Evolutionary conservation across 108 stramenopile genomes (phyloP).

Genomic region (Cyclostephanos tholiformis): DNA sequence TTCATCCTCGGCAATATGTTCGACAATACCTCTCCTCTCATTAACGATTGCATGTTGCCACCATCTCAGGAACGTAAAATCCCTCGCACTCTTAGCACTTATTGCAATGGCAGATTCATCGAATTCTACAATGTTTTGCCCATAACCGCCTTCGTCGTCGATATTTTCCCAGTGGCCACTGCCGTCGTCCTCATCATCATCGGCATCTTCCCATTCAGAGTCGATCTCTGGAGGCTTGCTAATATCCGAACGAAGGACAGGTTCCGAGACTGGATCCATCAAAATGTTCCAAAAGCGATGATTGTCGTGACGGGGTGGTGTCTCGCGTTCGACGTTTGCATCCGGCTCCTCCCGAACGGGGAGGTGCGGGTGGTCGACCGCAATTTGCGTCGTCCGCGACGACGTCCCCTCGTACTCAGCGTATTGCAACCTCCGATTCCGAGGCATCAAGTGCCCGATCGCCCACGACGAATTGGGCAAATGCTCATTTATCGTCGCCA

Average conservation of each 20-base stretch:
- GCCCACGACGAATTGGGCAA: slow-evolving; percentile 50
- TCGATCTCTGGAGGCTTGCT: neutral
- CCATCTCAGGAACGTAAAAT: slow-evolving; percentile 36
- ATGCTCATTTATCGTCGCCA: slow-evolving; percentile 23
- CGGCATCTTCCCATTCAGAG: neutral
- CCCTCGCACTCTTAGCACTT: slow-evolving; percentile 28
- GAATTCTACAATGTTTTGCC: neutral
- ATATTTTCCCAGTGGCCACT: neutral
- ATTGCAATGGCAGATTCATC: neutral
- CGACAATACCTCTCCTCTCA: slow-evolving; percentile 15
- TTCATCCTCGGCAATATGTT: neutral
- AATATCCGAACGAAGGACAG: neutral
- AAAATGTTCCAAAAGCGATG: slow-evolving; percentile 41
- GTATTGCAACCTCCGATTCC: slow-evolving; percentile 26
- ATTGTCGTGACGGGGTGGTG: slow-evolving; percentile 1
- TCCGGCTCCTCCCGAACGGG: slow-evolving; percentile 3
- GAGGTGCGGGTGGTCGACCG: slow-evolving; percentile 6
- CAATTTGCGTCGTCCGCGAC: neutral
- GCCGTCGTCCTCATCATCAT: slow-evolving; percentile 6
- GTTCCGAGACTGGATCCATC: slow-evolving; percentile 24
- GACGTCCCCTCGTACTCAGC: slow-evolving; percentile 8
- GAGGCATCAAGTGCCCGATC: slow-evolving; percentile 34
- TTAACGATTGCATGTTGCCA: slow-evolving; percentile 33
- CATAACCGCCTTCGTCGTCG: slow-evolving; percentile 3
- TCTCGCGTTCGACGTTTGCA: slow-evolving; percentile 2